phyloP scores from a whole-genome alignment of 2,329 filamentous ascomycete genomes.

The Microsporum audouinii region DNA sequence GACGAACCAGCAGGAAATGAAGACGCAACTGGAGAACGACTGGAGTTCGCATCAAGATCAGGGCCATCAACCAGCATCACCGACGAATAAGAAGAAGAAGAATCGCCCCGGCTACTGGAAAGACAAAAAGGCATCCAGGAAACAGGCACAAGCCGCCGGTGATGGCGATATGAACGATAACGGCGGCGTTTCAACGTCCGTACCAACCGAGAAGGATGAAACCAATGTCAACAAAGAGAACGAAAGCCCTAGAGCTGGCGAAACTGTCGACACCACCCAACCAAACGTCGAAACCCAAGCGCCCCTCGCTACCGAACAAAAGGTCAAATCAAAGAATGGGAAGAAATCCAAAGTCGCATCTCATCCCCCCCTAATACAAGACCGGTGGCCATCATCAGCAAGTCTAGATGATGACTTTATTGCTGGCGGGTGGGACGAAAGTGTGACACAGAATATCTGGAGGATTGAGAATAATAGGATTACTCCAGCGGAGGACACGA shows the following conservation, averaged over 20 bases:
- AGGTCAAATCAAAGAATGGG: not conserved
- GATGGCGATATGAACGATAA: not conserved
- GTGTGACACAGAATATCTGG: not conserved
- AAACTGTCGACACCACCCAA: not conserved
- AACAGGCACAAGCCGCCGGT: not conserved
- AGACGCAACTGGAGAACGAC: not conserved
- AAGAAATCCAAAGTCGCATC: not conserved
- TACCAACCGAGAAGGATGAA: not conserved
- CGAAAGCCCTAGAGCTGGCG: not conserved
- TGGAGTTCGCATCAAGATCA: not conserved
- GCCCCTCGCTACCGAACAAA: not conserved
- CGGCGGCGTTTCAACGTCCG: not conserved
- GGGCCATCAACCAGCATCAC: not conserved
- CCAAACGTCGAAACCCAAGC: not conserved
- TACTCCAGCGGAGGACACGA: not conserved
- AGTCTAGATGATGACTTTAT: not conserved
- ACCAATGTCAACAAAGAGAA: not conserved
- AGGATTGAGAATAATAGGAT: not conserved
- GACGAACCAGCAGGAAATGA: not conserved
- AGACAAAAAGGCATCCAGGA: not conserved
- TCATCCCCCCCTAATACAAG: not conserved
- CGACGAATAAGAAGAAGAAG: not conserved
- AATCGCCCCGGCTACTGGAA: not conserved
- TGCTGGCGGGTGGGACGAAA: not conserved
- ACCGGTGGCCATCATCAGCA: not conserved